Percentiles rank a stretch among this genome's conserved stretches.
These are phyloP conservation scores for Macroventuria anomochaeta DNA, from an alignment of 2,329 filamentous ascomycete genomes.

Conservation along the genomic window DNA sequence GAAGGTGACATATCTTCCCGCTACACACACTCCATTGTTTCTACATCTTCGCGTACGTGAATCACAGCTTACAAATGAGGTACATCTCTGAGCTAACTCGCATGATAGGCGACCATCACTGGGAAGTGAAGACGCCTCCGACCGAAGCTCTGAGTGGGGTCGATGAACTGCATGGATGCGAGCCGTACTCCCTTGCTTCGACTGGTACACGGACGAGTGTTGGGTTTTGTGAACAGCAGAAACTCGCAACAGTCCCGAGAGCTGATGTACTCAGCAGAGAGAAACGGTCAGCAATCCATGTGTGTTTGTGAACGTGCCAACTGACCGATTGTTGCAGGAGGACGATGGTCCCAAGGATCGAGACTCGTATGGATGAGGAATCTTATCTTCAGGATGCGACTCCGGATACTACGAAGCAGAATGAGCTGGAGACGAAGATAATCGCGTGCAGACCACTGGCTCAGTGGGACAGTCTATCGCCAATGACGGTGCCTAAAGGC, in stretches of 20 bases:
- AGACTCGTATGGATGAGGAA: conserved; percentile 28
- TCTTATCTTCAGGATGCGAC: conserved; percentile 15
- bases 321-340: conserved; percentile 1
- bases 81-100: conserved; percentile 9
- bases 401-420: conserved; percentile 9
- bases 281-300: conserved; percentile 9
- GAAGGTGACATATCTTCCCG: conserved; percentile 42
- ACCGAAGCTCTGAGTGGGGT: conserved; percentile 31
- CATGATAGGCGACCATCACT: conserved; percentile 36
- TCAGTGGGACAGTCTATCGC: conserved; percentile 44
- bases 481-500: conserved; percentile 25
- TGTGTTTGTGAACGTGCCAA: background rate
- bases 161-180: conserved; percentile 32
- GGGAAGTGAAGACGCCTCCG: conserved; percentile 31
- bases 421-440: conserved; percentile 19
- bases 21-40: conserved; percentile 36
- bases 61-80: conserved; percentile 3
- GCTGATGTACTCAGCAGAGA: conserved; percentile 21
- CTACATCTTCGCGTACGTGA: conserved; percentile 35
- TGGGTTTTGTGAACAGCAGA: conserved; percentile 25
- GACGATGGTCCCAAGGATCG: conserved; percentile 24
- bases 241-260: background rate
- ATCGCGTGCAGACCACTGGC: conserved; percentile 39
- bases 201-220: conserved; percentile 32
- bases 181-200: conserved; percentile 35